A percentile compares a stretch with the other conserved stretches of the same genome.
Conservation (phyloP, 2,329 filamentous ascomycete genomes). For the Alternaria angustiovoidea region DNA sequence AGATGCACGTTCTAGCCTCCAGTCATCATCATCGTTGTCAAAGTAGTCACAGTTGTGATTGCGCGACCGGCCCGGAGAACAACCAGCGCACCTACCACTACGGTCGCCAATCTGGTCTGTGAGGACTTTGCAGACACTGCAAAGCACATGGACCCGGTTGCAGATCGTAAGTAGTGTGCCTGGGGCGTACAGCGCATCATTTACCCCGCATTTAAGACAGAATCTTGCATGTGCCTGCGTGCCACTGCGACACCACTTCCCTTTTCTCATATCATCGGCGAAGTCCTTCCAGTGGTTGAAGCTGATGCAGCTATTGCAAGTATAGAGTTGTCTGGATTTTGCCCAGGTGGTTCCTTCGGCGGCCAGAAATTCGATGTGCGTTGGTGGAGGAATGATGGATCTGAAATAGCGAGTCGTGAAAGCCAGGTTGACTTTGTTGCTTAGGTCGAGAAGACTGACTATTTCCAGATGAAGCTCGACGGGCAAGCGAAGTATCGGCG, state of each 20-base stretch:
- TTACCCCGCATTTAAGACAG: constrained; percentile 40
- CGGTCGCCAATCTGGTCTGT: constrained; percentile 25
- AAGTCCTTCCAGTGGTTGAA: constrained; percentile 33
- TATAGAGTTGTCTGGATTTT: constrained; percentile 26
- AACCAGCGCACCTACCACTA: constrained; percentile 24
- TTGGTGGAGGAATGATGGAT: constrained; percentile 28
- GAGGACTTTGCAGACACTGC: constrained; percentile 24
- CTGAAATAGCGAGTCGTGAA: constrained; percentile 29
- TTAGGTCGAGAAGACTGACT: constrained; percentile 29
- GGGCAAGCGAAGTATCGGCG: constrained; percentile 33
- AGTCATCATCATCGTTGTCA: constrained; percentile 16
- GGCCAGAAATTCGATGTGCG: constrained; percentile 28
- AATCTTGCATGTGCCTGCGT: constrained; percentile 33
- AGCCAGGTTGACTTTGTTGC: constrained; percentile 28
- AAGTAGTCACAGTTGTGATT: constrained; percentile 5
- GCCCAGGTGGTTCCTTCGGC: constrained; percentile 35
- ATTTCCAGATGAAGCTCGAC: constrained; percentile 36
- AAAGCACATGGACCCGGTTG: constrained; percentile 30
- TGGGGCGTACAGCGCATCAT: constrained; percentile 25
- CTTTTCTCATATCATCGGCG: constrained; percentile 42
- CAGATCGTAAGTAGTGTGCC: constrained; percentile 31
- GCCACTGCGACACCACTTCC: constrained; percentile 33
- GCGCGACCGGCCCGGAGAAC: constrained; percentile 15
- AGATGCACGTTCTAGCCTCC: constrained; percentile 16
- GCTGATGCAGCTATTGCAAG: constrained; percentile 32